Evolutionary conservation across 805 yeast species (phyloP).

Genomic region (Yamadazyma olivae): DNA sequence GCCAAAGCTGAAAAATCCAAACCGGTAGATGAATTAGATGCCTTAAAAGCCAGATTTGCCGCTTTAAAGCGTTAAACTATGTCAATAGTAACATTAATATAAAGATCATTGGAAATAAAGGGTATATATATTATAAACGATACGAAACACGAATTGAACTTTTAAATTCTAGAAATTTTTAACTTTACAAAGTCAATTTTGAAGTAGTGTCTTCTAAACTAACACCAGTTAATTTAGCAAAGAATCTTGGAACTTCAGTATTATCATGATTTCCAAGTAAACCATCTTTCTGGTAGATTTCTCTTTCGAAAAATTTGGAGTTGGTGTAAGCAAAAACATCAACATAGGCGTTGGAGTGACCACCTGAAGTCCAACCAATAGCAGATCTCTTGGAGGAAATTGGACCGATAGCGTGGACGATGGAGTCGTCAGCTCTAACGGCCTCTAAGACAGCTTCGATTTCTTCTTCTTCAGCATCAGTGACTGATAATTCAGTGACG

Average conservation of each 20-base stretch:
- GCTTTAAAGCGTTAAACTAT: conserved; percentile 49
- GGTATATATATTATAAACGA: too few species aligned
- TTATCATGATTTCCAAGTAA: conserved; percentile 4
- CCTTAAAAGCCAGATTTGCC: conserved; percentile 69
- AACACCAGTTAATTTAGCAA: conserved; percentile 4
- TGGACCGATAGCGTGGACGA: conserved; percentile 1
- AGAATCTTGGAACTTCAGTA: conserved; percentile 3
- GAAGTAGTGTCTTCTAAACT: conserved; percentile 2
- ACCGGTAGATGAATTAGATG: conserved; percentile 51
- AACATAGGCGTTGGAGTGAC: conserved; percentile 5
- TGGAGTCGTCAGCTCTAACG: conserved; percentile 1
- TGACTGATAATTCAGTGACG: conserved; percentile 2
- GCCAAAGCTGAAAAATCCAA: conserved; percentile 11
- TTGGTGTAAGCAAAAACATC: conserved; percentile 4
- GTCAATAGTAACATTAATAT: too few species aligned
- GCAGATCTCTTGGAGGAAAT: conserved; percentile 6
- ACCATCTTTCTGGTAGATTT: background rate
- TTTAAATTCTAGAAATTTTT: background rate
- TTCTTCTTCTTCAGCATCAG: conserved; percentile 5
- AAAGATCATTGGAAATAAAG: too few species aligned
- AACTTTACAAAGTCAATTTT: background rate
- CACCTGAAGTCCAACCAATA: conserved; percentile 6
- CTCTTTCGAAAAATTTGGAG: conserved; percentile 1
- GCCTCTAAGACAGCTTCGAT: conserved; percentile 4
- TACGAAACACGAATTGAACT: background rate